These are phyloP conservation scores for Elaeis oleifera DNA, from an alignment of 202 grass and related monocot genomes.

Conservation along the genomic window DNA sequence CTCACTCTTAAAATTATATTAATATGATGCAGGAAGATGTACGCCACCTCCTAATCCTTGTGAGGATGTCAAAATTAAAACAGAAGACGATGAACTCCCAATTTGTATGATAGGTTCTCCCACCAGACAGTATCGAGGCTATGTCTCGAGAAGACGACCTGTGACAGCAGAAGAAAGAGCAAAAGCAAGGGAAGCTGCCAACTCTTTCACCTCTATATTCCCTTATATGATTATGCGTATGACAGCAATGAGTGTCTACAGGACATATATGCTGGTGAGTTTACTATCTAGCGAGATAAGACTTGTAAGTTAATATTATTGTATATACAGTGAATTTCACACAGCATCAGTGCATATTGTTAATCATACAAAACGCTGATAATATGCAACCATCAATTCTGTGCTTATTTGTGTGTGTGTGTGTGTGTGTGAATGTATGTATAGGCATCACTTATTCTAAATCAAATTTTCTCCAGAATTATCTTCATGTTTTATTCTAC, in stretches of 20 bases:
- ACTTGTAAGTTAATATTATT: too few species aligned
- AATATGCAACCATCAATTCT: too few species aligned
- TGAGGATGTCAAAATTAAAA: conserved; percentile 24
- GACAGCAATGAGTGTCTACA: neutral
- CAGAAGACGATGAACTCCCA: conserved; percentile 23
- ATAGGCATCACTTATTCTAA: too few species aligned
- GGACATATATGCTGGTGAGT: neutral
- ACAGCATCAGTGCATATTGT: too few species aligned
- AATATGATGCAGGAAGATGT: conserved; percentile 9
- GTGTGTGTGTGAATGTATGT: too few species aligned
- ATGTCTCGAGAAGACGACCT: conserved; percentile 31
- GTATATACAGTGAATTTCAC: too few species aligned
- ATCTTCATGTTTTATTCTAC: too few species aligned
- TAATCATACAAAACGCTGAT: too few species aligned
- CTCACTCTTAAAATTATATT: neutral
- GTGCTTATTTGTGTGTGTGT: too few species aligned
- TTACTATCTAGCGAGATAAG: too few species aligned
- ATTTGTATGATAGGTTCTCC: conserved; percentile 10
- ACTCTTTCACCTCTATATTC: conserved; percentile 3
- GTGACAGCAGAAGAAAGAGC: neutral
- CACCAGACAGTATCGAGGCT: conserved; percentile 20
- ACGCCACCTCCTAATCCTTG: neutral
- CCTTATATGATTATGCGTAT: conserved; percentile 1
- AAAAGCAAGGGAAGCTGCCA: conserved; percentile 1
- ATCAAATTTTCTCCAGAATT: too few species aligned